Percentiles rank a stretch among this genome's conserved stretches.
Evolutionary conservation across 257 asterid species (phyloP).

Genomic region (Solanum gandarillasii): DNA sequence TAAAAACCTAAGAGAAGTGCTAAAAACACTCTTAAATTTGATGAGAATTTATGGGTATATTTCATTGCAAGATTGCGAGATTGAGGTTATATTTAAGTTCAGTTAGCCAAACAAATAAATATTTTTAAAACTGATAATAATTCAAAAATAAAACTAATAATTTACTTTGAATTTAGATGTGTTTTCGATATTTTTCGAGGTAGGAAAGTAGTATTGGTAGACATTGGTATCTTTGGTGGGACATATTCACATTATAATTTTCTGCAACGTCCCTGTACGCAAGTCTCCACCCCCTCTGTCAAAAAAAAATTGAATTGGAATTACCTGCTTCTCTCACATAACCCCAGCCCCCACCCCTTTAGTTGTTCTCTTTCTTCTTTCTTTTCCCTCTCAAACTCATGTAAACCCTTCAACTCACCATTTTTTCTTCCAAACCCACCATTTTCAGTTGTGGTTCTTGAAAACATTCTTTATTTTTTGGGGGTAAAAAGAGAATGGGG

Average conservation of each 20-base stretch:
- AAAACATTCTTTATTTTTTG: not conserved
- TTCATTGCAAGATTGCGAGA: too few relatives aligned
- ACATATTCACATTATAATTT: not conserved
- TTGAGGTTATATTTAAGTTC: too few relatives aligned
- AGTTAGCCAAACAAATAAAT: too few relatives aligned
- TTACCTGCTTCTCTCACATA: not conserved
- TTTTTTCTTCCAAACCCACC: not conserved
- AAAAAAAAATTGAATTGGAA: not conserved
- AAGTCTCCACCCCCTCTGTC: not conserved
- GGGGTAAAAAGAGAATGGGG: constrained; percentile 44
- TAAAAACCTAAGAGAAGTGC: too few relatives aligned
- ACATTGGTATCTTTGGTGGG: not conserved
- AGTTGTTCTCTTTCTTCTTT: not conserved
- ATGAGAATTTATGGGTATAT: too few relatives aligned
- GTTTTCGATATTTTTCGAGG: too few relatives aligned
- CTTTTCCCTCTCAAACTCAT: not conserved
- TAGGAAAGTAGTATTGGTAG: too few relatives aligned
- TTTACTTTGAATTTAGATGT: not conserved
- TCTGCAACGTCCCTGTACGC: not conserved
- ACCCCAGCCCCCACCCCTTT: not conserved
- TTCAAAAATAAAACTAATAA: too few relatives aligned
- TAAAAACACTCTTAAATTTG: too few relatives aligned
- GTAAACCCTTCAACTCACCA: not conserved
- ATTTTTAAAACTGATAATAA: too few relatives aligned
- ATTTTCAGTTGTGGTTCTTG: not conserved